Percentiles rank a stretch among this genome's conserved stretches.
Evolutionary conservation across 345 rosid genomes (phyloP).

Genomic region (Eucalyptus paniculata): DNA sequence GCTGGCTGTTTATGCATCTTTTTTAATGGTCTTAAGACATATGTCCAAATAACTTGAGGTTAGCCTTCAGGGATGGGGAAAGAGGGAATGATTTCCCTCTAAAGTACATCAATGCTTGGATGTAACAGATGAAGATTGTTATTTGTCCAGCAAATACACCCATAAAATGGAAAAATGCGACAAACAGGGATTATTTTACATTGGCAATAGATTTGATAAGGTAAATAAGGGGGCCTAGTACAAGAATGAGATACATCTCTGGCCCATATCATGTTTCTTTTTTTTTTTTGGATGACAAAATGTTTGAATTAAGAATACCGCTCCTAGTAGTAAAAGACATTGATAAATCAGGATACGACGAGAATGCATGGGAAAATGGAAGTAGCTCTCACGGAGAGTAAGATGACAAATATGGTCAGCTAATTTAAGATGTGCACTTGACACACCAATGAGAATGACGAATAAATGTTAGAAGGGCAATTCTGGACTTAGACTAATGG

Average conservation of each 20-base stretch:
- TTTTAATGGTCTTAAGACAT: neutral
- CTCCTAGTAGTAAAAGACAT: neutral
- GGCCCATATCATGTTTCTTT: neutral
- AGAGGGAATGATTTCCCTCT: neutral
- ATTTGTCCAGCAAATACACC: neutral
- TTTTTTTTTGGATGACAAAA: neutral
- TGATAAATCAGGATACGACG: neutral
- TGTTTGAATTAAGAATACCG: neutral
- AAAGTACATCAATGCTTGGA: neutral
- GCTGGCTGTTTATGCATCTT: neutral
- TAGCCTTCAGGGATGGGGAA: neutral
- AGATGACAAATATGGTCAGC: neutral
- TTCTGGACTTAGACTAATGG: neutral
- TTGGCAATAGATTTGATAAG: neutral
- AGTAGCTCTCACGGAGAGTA: neutral
- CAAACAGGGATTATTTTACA: neutral
- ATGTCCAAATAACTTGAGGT: neutral
- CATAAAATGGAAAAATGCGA: neutral
- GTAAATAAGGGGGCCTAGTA: neutral
- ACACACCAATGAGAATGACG: neutral
- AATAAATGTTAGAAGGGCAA: neutral
- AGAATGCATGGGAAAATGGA: neutral
- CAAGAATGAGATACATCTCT: neutral
- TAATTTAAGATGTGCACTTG: neutral
- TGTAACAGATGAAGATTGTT: neutral